A percentile compares a stretch with the other conserved stretches of the same genome.
phyloP scores from a whole-genome alignment of 495 filamentous ascomycete genomes.

The Neurospora tetrasperma region DNA sequence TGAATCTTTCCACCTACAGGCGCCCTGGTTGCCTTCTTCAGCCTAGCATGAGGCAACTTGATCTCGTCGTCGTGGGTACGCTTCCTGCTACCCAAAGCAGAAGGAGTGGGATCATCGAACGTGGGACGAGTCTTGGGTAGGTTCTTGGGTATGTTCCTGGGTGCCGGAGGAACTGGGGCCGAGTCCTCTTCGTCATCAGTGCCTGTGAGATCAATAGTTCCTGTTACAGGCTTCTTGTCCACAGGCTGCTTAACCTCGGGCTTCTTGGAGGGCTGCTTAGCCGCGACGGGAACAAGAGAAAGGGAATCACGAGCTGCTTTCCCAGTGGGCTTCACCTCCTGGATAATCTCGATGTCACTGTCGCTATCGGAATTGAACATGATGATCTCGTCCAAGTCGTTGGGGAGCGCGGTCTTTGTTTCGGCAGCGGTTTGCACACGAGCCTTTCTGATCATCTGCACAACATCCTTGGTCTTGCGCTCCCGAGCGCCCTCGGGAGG shows the following conservation, averaged over 20 bases:
- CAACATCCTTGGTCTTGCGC: conserved; percentile 67
- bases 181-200: background rate
- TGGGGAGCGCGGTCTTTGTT: conserved; percentile 46
- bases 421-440: conserved; percentile 41
- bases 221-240: background rate
- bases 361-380: conserved; percentile 60
- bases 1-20: conserved; percentile 40
- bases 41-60: conserved; percentile 36
- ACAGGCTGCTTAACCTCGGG: background rate
- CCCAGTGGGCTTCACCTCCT: background rate
- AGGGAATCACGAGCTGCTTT: background rate
- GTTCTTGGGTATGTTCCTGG: conserved; percentile 7
- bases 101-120: conserved; percentile 7
- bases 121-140: background rate
- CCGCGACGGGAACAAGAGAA: background rate
- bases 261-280: background rate
- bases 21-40: conserved; percentile 36
- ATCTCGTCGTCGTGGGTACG: conserved; percentile 61
- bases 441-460: conserved; percentile 80
- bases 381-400: conserved; percentile 65
- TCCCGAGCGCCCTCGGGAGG: conserved; percentile 55
- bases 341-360: conserved; percentile 12
- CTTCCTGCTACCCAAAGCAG: conserved; percentile 41
- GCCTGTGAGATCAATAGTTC: conserved; percentile 18
- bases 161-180: background rate